Percentiles rank a stretch among this genome's conserved stretches.
phyloP scores from a whole-genome alignment of 2,329 filamentous ascomycete species.

The Cladosporium sphaerospermum region DNA sequence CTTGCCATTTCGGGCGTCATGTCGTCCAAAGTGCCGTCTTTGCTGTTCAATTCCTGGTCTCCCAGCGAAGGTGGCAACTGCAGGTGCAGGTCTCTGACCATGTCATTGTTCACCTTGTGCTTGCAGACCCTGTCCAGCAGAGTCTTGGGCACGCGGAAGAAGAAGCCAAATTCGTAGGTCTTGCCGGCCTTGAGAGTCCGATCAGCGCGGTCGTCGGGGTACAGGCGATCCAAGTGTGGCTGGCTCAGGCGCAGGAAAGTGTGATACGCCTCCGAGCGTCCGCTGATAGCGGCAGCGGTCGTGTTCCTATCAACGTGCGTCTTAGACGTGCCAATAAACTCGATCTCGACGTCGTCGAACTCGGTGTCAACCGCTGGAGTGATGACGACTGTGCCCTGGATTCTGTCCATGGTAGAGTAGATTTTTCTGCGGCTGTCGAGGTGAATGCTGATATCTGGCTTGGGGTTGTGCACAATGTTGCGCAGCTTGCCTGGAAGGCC shows the following conservation, averaged over 20 bases:
- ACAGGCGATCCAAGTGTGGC: slow-evolving; percentile 48
- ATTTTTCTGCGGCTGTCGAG: slow-evolving; percentile 35
- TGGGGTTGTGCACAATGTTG: slow-evolving; percentile 21
- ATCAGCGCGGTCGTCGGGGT: slow-evolving; percentile 42
- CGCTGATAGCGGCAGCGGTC: slow-evolving; percentile 46
- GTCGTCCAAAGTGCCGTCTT: slow-evolving; percentile 48
- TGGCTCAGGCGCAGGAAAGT: slow-evolving; percentile 58
- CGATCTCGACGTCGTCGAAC: slow-evolving; percentile 55
- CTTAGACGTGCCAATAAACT: slow-evolving; percentile 49
- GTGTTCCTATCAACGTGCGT: slow-evolving; percentile 51
- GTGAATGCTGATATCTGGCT: slow-evolving; percentile 39
- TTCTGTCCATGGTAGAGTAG: slow-evolving; percentile 53
- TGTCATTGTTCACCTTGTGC: slow-evolving; percentile 46
- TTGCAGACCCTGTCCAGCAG: slow-evolving; percentile 55
- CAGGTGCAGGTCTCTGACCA: slow-evolving; percentile 51
- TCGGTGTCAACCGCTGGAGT: slow-evolving; percentile 45
- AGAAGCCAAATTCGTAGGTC: slow-evolving; percentile 56
- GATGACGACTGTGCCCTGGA: slow-evolving; percentile 49
- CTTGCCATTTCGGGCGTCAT: slow-evolving; percentile 57
- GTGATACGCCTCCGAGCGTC: slow-evolving; percentile 51
- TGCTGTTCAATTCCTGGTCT: slow-evolving; percentile 46
- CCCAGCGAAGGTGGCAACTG: slow-evolving; percentile 57
- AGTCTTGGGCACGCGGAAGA: slow-evolving; percentile 56
- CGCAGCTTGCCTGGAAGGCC: slow-evolving; percentile 16
- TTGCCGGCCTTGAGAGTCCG: slow-evolving; percentile 49